A percentile compares a stretch with the other conserved stretches of the same genome.
phyloP scores from a whole-genome alignment of 2,329 filamentous ascomycete genomes.

The Trichoderma sp. region DNA sequence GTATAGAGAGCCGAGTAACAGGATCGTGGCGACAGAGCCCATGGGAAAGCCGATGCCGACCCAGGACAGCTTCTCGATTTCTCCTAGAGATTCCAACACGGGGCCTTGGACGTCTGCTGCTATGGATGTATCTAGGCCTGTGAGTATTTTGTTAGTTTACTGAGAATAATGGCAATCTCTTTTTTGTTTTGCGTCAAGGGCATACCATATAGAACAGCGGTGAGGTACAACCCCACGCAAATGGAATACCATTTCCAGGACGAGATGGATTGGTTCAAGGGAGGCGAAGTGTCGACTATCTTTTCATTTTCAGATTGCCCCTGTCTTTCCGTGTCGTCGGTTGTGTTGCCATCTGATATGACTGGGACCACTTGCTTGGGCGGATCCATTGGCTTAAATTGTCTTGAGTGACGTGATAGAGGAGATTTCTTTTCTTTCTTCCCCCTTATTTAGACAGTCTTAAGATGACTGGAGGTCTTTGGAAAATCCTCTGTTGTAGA shows the following conservation, averaged over 20 bases:
- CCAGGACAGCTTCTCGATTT: slow-evolving; percentile 23
- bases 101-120: slow-evolving; percentile 24
- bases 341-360: background rate
- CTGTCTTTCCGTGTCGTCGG: background rate
- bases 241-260: background rate
- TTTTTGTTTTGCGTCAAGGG: background rate
- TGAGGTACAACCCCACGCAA: background rate
- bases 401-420: background rate
- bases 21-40: background rate
- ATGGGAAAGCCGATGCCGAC: slow-evolving; percentile 22
- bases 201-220: background rate
- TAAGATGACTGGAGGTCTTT: background rate
- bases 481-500: background rate
- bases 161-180: background rate
- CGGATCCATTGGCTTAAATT: background rate
- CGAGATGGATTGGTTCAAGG: background rate
- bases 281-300: background rate
- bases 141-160: background rate
- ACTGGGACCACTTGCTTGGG: background rate
- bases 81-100: slow-evolving; percentile 18
- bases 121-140: background rate
- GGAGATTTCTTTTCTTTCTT: background rate
- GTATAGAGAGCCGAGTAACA: background rate
- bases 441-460: background rate
- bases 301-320: background rate